phyloP scores from a whole-genome alignment of 1,139 yeast genomes.

The Zhuliangozyma parablackwelliae region DNA sequence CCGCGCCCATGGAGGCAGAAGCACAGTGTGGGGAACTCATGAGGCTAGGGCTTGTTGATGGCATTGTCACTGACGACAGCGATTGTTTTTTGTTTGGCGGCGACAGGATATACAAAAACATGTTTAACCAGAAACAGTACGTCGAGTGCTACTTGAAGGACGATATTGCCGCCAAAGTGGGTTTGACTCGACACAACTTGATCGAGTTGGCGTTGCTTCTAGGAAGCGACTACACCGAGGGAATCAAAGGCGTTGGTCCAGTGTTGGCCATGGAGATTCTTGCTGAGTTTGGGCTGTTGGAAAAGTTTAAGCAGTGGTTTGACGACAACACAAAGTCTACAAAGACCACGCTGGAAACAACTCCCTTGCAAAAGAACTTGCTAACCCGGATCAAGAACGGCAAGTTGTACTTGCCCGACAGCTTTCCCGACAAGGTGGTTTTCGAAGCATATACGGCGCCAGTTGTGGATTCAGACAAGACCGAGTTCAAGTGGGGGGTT shows the following conservation, averaged over 20 bases:
- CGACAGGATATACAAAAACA: conserved; percentile 74
- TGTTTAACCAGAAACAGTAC: conserved; percentile 90
- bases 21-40: conserved; percentile 90
- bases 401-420: conserved; percentile 57
- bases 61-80: conserved; percentile 94
- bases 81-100: conserved; percentile 97
- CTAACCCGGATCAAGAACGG: conserved; percentile 53
- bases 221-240: conserved; percentile 94
- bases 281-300: conserved; percentile 66
- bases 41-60: conserved; percentile 73
- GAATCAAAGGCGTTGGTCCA: conserved; percentile 88
- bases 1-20: conserved; percentile 98
- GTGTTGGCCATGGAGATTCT: conserved; percentile 89
- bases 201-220: conserved; percentile 77
- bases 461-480: conserved; percentile 75
- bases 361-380: conserved; percentile 43
- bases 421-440: conserved; percentile 70
- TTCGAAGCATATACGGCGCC: conserved; percentile 73
- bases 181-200: conserved; percentile 57
- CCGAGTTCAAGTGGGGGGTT: conserved; percentile 82
- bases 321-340: conserved; percentile 24
- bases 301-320: conserved; percentile 36
- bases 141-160: conserved; percentile 76
- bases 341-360: conserved; percentile 11
- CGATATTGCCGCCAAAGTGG: conserved; percentile 61